Base-by-base conservation (phyloP, 257 asterid genomes). In the Solanum acaule region DNA sequence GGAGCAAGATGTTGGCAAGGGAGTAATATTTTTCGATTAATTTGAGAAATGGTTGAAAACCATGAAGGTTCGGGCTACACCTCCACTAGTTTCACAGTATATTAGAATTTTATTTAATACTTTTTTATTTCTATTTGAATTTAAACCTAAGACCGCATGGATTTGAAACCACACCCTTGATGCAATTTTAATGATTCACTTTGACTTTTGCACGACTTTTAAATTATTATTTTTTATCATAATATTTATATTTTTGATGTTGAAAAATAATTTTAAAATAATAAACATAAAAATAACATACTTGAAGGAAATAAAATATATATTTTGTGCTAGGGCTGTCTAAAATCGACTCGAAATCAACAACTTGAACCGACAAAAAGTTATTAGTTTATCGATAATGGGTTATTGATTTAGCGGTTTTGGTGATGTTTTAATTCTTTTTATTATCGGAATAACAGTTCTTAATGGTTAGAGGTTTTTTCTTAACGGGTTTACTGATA, bases 31-130 rank as follows among this genome's bases (percentile, higher is more conserved):
- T 59, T 59, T 59, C 10, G 1, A 20, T 59, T 59, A 20, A 59
- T 59, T 22, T 22, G 67, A 22, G 13, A 59, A 22, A 22, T 22
- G 12, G 27, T 22, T 59, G 25, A 59, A 22, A 22, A 22, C 1
- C 13, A 7, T 0, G 1, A 20, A 59, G 2, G 11, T 18, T 6
- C 0, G 25, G 0, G 0, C 31, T 56, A 20, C 11, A 18, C 2
- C 0, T 16, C 10, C 0, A 56, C 4, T 56, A 56, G 20, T 56
- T 56, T 56, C 10, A 56, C n/a, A 0, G 3, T 18, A 52, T 16
- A 52, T 52, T 6, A 52, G 0, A 52, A 16, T 52, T 16, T 16
- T 20, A 0, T 56, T 1, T 20, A 3, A 18, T 20, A 18, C 0
- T 56, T 20, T 46, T 52, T 56, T 1, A 5, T 49, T 56, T 56